Evolutionary conservation across 2,329 filamentous ascomycete species (phyloP), one percentile per base, ranked within the genome.

Genomic region (Pestalotiopsis sp.): DNA sequence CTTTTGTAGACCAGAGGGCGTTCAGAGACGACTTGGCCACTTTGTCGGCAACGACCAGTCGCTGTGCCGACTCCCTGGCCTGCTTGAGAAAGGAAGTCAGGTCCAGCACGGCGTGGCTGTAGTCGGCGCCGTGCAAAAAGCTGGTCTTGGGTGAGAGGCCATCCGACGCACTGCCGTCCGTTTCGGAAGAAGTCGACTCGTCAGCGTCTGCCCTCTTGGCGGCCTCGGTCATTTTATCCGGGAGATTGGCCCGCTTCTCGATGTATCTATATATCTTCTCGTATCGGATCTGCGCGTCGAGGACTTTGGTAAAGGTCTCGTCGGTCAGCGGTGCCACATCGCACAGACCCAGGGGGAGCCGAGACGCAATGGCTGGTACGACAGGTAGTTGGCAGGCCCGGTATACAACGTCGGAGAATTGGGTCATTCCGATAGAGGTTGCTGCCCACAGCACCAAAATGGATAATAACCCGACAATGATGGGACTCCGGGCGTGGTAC

Each of bases 201-300:
- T 41, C n/a, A 6, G 20, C 2, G 36, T 52, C 61, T 1, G 14
- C 23, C 5, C 25, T 64, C 39, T 31, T 45, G 9, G 61, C 38
- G 4, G 41, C 12, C 12, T 52, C 61, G 38, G 39, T 52, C n/a
- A 64, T 36, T 12, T 45, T 64, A 4, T 64, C 39, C 7, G 39
- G 39, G 13, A 64, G 38, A 31, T 13, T 49, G 4, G 61, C 12
- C 9, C 61, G 61, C 23, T 64, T 64, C 36, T 64, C 39, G 5
- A 64, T 20, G 13, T 64, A 64, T 25, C 49, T 64, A 14, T 25
- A 64, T 45, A 64, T 64, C 61, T 52, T 45, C 14, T 64, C 61
- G 39, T 64, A 64, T 6, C 49, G 13, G 1, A 23, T 3, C 23
- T 64, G 61, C 6, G 61, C 20, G 5, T 64, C 38, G n/a, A 64